A percentile compares a stretch with the other conserved stretches of the same genome.
phyloP scores from a whole-genome alignment of 805 yeast species.

The Candida nonsorbophila region DNA sequence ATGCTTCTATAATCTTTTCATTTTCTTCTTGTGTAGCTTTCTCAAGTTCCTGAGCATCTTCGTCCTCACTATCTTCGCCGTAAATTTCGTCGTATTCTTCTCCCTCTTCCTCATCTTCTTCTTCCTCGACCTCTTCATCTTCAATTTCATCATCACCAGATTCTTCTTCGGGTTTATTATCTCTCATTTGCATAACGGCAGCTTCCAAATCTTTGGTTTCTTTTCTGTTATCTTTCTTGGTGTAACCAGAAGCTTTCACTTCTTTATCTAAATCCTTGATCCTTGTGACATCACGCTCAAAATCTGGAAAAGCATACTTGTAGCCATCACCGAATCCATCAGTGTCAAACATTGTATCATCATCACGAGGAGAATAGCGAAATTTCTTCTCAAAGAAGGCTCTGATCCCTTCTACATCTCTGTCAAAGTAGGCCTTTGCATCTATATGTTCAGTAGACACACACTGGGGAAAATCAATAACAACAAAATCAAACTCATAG shows the following conservation, averaged over 20 bases:
- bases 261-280: conserved; percentile 69
- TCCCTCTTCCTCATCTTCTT: conserved; percentile 41
- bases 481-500: conserved; percentile 68
- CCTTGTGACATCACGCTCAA: conserved; percentile 70
- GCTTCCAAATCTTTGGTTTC: conserved; percentile 54
- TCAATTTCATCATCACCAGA: conserved; percentile 22
- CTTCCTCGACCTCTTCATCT: conserved; percentile 22
- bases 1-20: conserved; percentile 63
- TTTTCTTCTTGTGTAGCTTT: conserved; percentile 22
- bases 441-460: conserved; percentile 87
- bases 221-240: conserved; percentile 34
- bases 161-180: conserved; percentile 19
- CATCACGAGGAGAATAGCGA: conserved; percentile 64
- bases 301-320: conserved; percentile 71
- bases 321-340: conserved; percentile 82
- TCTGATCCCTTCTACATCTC: conserved; percentile 90
- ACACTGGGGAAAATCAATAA: conserved; percentile 98
- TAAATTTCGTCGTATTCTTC: conserved; percentile 28
- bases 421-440: conserved; percentile 79
- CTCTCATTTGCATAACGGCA: conserved; percentile 68
- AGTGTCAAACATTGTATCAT: conserved; percentile 65
- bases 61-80: conserved; percentile 26
- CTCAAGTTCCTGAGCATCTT: conserved; percentile 20
- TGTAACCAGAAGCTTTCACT: conserved; percentile 88
- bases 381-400: conserved; percentile 77